These are phyloP conservation scores for Cercospora janseana DNA, from an alignment of 2,329 filamentous ascomycete species.

Conservation along the genomic window DNA sequence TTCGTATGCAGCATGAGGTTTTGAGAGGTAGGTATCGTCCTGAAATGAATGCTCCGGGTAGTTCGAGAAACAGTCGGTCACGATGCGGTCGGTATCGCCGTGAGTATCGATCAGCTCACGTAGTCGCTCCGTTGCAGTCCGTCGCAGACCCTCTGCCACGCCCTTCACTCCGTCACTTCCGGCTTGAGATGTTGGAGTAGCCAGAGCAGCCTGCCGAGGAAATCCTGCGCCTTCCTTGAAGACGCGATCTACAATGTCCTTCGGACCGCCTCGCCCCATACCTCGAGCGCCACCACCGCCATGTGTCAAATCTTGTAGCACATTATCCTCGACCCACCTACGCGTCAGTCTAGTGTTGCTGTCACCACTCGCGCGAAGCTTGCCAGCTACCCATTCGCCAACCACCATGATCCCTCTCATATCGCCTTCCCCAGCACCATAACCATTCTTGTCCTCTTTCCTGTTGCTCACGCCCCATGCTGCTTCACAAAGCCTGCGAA, in stretches of 20 bases:
- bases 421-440: slow-evolving; percentile 68
- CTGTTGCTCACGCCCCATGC: slow-evolving; percentile 75
- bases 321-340: slow-evolving; percentile 72
- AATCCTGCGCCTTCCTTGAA: slow-evolving; percentile 79
- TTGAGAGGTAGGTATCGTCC: slow-evolving; percentile 86
- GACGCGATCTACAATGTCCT: slow-evolving; percentile 73
- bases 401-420: slow-evolving; percentile 82
- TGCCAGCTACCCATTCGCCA: slow-evolving; percentile 79
- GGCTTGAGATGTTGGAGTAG: slow-evolving; percentile 23
- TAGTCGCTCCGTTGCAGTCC: slow-evolving; percentile 67
- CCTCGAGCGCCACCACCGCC: slow-evolving; percentile 70
- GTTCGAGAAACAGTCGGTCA: slow-evolving; percentile 78
- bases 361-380: slow-evolving; percentile 52
- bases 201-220: slow-evolving; percentile 50
- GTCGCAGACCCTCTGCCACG: slow-evolving; percentile 71
- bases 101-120: slow-evolving; percentile 75
- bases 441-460: slow-evolving; percentile 56
- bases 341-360: slow-evolving; percentile 59
- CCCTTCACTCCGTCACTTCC: slow-evolving; percentile 49
- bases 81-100: slow-evolving; percentile 74
- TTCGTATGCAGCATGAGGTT: slow-evolving; percentile 83
- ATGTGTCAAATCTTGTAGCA: slow-evolving; percentile 65
- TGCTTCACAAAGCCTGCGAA: slow-evolving; percentile 77
- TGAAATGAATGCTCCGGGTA: slow-evolving; percentile 89
- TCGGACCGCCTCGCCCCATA: slow-evolving; percentile 67